Evolutionary conservation across 108 stramenopile species (phyloP), one percentile per base, ranked within the genome.

Genomic region (Pseudonitzschia pungens): DNA sequence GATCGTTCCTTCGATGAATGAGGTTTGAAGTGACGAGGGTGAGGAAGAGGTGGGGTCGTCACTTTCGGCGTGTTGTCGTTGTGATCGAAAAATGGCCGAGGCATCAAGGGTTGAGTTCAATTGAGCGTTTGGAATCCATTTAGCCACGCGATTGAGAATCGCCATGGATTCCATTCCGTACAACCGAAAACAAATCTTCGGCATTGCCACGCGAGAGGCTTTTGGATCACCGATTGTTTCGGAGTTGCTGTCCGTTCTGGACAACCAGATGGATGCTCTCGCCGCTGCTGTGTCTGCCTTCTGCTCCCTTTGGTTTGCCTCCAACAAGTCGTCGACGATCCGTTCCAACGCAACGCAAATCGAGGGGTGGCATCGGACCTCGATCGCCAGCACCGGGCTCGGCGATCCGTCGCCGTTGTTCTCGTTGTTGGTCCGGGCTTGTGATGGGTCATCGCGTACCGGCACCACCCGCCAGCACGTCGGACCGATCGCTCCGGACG

Each of bases 401-500:
- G 36, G 36, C 36, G 36, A 6, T 36, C 36, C 21, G 20, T 67
- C 0, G 29, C 55, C 66, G 4, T 7, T 65, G 32, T 10, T 24
- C 50, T 15, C n/a, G 60, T 0, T 48, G 45, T 14, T 48, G 18
- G 45, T 8, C 14, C 14, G 45, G 45, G 45, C 36, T 36, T 36
- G 2, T 2, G 4, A 6, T 51, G n/a, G 1, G 10, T 9, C 9
- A 16, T n/a, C 50, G 50, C 50, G 16, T 51, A 24, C 2, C 7
- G 21, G 32, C 26, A 72, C 31, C 12, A 67, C 32, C 36, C 75
- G 68, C 76, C 78, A 78, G n/a, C 15, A 1, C 32, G 65, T 63
- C 33, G 82, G 82, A 24, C 86, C 86, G 66, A 86, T 78, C 2
- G 80, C 79, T 9, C 62, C 56, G 9, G 16, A 16, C 11, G 86